Conservation (phyloP, 1,284 basidiomycete genomes). For the Pyrrhoderma noxium region DNA sequence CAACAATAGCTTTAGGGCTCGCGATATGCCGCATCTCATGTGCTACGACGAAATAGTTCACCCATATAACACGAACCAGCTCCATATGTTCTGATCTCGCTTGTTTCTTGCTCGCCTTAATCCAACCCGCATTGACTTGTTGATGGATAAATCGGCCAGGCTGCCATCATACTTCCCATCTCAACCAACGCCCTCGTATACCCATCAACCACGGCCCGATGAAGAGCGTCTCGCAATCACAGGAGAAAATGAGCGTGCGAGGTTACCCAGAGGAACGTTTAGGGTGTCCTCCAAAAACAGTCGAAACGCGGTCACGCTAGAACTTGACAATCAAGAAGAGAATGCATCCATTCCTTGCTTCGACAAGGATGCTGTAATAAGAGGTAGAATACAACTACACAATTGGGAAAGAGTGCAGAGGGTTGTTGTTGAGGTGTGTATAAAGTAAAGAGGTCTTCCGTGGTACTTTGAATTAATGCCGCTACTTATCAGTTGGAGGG, state of each 20-base stretch:
- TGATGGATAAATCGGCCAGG: no score
- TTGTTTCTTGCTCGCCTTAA: no score
- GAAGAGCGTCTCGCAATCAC: constrained; percentile 26
- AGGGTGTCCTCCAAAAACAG: constrained; percentile 16
- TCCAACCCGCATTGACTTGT: no score
- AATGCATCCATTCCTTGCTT: constrained; percentile 22
- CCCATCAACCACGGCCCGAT: constrained; percentile 22
- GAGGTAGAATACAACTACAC: constrained; percentile 21
- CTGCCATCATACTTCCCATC: constrained; percentile 26
- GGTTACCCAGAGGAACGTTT: constrained; percentile 18
- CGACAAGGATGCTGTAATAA: constrained; percentile 19
- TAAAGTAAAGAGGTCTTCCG: background rate
- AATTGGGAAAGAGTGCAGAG: constrained; percentile 13
- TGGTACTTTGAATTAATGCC: constrained; percentile 1
- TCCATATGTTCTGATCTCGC: no score
- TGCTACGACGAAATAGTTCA: no score
- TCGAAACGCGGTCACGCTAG: constrained; percentile 18
- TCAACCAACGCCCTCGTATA: constrained; percentile 24
- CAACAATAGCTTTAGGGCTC: no score
- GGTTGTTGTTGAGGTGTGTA: constrained; percentile 22
- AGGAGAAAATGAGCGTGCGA: constrained; percentile 15
- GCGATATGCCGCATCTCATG: no score
- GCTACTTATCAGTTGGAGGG: constrained; percentile 40
- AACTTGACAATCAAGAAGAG: constrained; percentile 22
- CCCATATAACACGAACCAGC: no score